Conservation (phyloP, 2,329 filamentous ascomycete species). For the Blastomyces silverae region DNA sequence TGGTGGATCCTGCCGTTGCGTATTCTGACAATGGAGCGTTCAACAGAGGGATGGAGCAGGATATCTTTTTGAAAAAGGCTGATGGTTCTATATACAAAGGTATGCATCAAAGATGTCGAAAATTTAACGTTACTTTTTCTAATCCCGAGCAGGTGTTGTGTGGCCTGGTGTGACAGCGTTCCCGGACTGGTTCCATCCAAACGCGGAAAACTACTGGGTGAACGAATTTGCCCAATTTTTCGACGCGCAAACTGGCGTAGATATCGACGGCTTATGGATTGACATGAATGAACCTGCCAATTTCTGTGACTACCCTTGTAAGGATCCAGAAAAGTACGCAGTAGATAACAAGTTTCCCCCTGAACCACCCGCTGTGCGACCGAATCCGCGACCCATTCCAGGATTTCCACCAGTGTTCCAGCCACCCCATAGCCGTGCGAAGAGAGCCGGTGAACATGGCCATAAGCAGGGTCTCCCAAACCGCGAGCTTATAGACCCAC, state of each 20-base stretch:
- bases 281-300: slow-evolving; percentile 52
- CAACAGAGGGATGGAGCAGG: slow-evolving; percentile 51
- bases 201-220: slow-evolving; percentile 58
- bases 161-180: slow-evolving; percentile 65
- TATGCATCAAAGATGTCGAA: slow-evolving; percentile 5
- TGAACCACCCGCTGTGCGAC: slow-evolving; percentile 51
- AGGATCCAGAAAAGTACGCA: slow-evolving; percentile 46
- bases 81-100: slow-evolving; percentile 49
- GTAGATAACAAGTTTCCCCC: slow-evolving; percentile 43
- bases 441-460: slow-evolving; percentile 3
- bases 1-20: slow-evolving; percentile 55
- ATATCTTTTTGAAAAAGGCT: slow-evolving; percentile 42
- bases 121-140: neutral
- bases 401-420: slow-evolving; percentile 60
- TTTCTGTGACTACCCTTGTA: slow-evolving; percentile 46
- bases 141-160: slow-evolving; percentile 49
- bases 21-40: slow-evolving; percentile 47
- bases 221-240: slow-evolving; percentile 58
- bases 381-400: slow-evolving; percentile 54
- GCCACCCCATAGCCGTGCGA: slow-evolving; percentile 34
- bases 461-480: slow-evolving; percentile 51
- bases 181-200: slow-evolving; percentile 63
- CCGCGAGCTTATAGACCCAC: slow-evolving; percentile 54
- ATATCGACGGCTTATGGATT: slow-evolving; percentile 67
- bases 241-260: slow-evolving; percentile 52